Evolutionary conservation across 495 filamentous ascomycete genomes (phyloP).

Genomic region (Parmelia sp.): DNA sequence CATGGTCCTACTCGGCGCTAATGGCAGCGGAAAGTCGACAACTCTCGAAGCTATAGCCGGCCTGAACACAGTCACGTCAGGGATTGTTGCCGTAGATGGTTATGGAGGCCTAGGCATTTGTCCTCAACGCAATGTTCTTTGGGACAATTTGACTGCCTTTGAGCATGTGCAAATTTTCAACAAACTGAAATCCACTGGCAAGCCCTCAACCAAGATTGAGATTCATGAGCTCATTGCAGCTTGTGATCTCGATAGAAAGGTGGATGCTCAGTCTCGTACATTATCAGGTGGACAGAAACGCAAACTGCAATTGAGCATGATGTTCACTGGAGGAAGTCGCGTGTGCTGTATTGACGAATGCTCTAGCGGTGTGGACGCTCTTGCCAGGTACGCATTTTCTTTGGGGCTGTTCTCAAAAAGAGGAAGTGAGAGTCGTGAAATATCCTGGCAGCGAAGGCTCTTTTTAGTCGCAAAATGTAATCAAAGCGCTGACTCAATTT

Average conservation of each 20-base stretch:
- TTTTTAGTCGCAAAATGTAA: no score
- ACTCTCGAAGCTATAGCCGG: slow-evolving; percentile 83
- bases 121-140: slow-evolving; percentile 84
- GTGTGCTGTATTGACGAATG: slow-evolving; percentile 90
- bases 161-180: slow-evolving; percentile 80
- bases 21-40: slow-evolving; percentile 81
- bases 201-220: slow-evolving; percentile 46
- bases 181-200: slow-evolving; percentile 56
- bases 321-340: slow-evolving; percentile 77
- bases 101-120: slow-evolving; percentile 77
- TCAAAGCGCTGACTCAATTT: no score
- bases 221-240: slow-evolving; percentile 53
- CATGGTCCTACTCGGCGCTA: slow-evolving; percentile 73
- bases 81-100: slow-evolving; percentile 63
- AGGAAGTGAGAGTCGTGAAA: no score
- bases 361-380: slow-evolving; percentile 72
- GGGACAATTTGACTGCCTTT: slow-evolving; percentile 73
- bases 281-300: slow-evolving; percentile 84
- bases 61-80: slow-evolving; percentile 61
- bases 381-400: slow-evolving; percentile 38
- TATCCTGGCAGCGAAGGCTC: no score
- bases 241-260: slow-evolving; percentile 66
- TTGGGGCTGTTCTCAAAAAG: no score
- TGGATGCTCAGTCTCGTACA: slow-evolving; percentile 56
- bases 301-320: slow-evolving; percentile 88